Conservation (phyloP, 129 eudicot genomes). For the Ambrosia trifida region DNA sequence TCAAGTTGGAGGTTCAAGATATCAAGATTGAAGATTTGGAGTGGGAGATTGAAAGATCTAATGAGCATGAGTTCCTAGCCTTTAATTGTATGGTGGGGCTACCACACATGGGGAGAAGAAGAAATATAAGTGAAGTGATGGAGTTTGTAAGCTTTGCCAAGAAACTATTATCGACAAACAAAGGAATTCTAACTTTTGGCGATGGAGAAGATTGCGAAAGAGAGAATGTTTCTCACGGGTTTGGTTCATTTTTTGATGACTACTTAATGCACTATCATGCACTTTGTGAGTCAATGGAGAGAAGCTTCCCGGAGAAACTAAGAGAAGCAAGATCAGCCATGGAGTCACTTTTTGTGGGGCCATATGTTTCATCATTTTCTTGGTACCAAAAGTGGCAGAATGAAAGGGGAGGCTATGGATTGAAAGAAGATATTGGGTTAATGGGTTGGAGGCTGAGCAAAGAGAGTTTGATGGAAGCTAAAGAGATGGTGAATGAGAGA, state of each 20-base stretch:
- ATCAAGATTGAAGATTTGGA: slow-evolving; percentile 28
- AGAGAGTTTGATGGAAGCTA: slow-evolving; percentile 53
- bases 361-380: slow-evolving; percentile 38
- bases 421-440: slow-evolving; percentile 24
- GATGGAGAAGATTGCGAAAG: slow-evolving; percentile 52
- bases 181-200: slow-evolving; percentile 55
- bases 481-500: slow-evolving; percentile 50
- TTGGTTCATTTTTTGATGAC: slow-evolving; percentile 36
- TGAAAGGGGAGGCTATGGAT: neutral
- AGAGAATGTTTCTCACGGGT: slow-evolving; percentile 11
- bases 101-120: slow-evolving; percentile 61
- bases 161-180: slow-evolving; percentile 16
- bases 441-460: slow-evolving; percentile 44
- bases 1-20: slow-evolving; percentile 43
- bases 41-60: slow-evolving; percentile 11
- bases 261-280: slow-evolving; percentile 46
- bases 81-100: slow-evolving; percentile 58
- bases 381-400: slow-evolving; percentile 59
- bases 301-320: slow-evolving; percentile 42
- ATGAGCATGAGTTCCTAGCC: slow-evolving; percentile 43
- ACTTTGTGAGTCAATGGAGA: slow-evolving; percentile 54
- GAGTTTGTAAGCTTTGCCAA: slow-evolving; percentile 49
- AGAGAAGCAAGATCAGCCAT: slow-evolving; percentile 63
- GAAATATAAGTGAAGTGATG: slow-evolving; percentile 26
- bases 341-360: slow-evolving; percentile 60